phyloP scores from a whole-genome alignment of 2,329 filamentous ascomycete species.

The Zelopaecilomyces penicillatus region DNA sequence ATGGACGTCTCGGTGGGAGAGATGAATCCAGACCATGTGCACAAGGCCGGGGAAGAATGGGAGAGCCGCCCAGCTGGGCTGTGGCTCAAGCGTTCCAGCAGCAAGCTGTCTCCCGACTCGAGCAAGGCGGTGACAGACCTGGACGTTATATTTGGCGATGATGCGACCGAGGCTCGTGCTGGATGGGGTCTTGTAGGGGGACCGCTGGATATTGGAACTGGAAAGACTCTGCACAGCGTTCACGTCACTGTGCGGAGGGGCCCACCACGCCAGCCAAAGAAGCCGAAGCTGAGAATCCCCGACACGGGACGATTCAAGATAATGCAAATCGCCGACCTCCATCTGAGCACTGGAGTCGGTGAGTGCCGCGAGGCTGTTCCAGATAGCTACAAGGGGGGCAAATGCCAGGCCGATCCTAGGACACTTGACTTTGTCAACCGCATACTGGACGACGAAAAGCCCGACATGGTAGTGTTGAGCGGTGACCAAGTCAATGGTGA shows the following conservation, averaged over 20 bases:
- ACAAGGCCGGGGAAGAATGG: slow-evolving; percentile 56
- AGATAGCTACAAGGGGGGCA: slow-evolving; percentile 58
- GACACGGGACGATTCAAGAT: slow-evolving; percentile 96
- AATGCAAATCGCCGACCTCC: slow-evolving; percentile 89
- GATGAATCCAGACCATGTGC: slow-evolving; percentile 49
- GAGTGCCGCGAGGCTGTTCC: slow-evolving; percentile 81
- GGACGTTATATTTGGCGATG: slow-evolving; percentile 81
- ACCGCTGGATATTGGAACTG: slow-evolving; percentile 60
- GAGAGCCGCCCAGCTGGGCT: slow-evolving; percentile 68
- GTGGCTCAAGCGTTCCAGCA: slow-evolving; percentile 71
- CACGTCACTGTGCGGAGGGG: slow-evolving; percentile 75
- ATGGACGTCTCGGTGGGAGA: slow-evolving; percentile 69
- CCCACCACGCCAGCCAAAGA: slow-evolving; percentile 52
- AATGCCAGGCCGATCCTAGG: slow-evolving; percentile 84
- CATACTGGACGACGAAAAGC: slow-evolving; percentile 85
- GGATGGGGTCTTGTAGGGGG: slow-evolving; percentile 76
- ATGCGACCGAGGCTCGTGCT: slow-evolving; percentile 80
- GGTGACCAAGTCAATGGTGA: slow-evolving; percentile 96
- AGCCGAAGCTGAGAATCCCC: slow-evolving; percentile 66
- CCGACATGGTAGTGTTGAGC: slow-evolving; percentile 82
- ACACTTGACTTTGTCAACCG: slow-evolving; percentile 82
- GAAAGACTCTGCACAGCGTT: slow-evolving; percentile 54
- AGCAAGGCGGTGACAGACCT: slow-evolving; percentile 68
- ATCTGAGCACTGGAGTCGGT: slow-evolving; percentile 84
- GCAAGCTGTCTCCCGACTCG: slow-evolving; percentile 66